Evolutionary conservation across 352 stramenopile genomes (phyloP), one percentile per base, ranked within the genome.

Genomic region (Globisporangium nunn): DNA sequence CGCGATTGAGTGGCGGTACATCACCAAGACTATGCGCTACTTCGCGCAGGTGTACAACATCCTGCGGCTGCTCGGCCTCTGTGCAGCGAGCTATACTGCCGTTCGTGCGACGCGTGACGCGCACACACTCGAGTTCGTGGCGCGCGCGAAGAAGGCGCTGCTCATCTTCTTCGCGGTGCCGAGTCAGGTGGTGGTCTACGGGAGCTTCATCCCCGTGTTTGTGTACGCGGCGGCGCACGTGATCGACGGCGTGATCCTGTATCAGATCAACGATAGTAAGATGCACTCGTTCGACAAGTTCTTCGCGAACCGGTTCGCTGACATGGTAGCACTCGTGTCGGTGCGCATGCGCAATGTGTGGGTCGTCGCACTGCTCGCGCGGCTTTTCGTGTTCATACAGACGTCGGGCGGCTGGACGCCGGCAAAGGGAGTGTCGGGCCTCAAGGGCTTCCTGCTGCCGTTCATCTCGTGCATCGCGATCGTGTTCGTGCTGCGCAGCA

Each of bases 291-390:
- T 69, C 48, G 28, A 61, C 50, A 46, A 54, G 28, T 69, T 64
- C 50, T 58, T 72, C 43, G 47, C 63, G 12, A 75, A 73, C 54
- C 64, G 50, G n/a, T 71, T 83, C 30, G 58, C 46, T 3, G 51
- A 71, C 17, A 71, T 80, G 57, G 63, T 72, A 8, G 53, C 60
- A 30, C 64, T 74, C 61, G 43, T 83, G 11, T 61, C 66, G 4
- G 71, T 83, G 50, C 71, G 75, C 45, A 83, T 83, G 73, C 71
- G 73, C 51, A 75, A 61, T 30, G 52, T 81, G 23, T 83, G 73
- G 73, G 53, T 83, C 23, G 59, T 83, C 41, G 73, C 69, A 6
- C 44, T 83, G 44, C 39, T 81, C 14, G 69, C 72, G 40, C 66
- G 73, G 8, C 54, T 75, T 46, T 68, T 74, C 53, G 67, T 74